phyloP scores from a whole-genome alignment of 2,329 filamentous ascomycete genomes.

The Parascedosporium putredinis region DNA sequence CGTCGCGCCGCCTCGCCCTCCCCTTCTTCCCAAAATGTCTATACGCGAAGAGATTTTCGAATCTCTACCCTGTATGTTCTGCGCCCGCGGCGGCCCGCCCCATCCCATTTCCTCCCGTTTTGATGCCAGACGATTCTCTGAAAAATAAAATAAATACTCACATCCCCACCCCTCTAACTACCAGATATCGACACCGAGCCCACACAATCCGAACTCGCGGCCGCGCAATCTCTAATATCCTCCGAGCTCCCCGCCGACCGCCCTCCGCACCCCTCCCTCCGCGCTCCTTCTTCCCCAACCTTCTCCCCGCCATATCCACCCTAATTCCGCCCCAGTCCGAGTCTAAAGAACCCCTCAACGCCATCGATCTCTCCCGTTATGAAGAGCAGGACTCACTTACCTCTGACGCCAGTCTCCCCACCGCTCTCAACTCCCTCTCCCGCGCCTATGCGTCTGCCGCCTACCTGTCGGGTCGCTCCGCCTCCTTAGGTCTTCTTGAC shows the following conservation, averaged over 20 bases:
- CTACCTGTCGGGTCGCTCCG: conserved; percentile 40
- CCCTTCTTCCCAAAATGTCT: too few species aligned
- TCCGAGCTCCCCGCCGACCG: conserved; percentile 44
- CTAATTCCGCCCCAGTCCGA: conserved; percentile 47
- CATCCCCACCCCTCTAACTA: conserved; percentile 13
- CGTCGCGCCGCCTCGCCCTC: too few species aligned
- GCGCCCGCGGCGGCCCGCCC: neutral
- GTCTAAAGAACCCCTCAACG: conserved; percentile 43
- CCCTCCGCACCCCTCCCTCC: conserved; percentile 46
- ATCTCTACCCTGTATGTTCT: conserved; percentile 64
- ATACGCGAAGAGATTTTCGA: conserved; percentile 48
- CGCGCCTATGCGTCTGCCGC: conserved; percentile 37
- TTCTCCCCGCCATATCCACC: conserved; percentile 54
- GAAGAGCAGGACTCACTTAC: conserved; percentile 54
- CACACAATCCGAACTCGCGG: conserved; percentile 48
- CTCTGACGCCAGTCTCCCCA: conserved; percentile 13
- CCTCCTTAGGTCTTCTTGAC: conserved; percentile 63
- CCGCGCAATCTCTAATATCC: conserved; percentile 59
- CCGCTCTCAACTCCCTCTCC: conserved; percentile 50
- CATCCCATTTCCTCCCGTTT: too few species aligned
- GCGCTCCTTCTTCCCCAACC: conserved; percentile 33
- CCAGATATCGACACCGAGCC: conserved; percentile 77
- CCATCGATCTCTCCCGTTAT: conserved; percentile 73
- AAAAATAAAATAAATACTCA: too few species aligned
- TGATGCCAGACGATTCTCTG: too few species aligned